phyloP scores from a whole-genome alignment of 305 asterid genomes.

The Ilex paraguariensis region DNA sequence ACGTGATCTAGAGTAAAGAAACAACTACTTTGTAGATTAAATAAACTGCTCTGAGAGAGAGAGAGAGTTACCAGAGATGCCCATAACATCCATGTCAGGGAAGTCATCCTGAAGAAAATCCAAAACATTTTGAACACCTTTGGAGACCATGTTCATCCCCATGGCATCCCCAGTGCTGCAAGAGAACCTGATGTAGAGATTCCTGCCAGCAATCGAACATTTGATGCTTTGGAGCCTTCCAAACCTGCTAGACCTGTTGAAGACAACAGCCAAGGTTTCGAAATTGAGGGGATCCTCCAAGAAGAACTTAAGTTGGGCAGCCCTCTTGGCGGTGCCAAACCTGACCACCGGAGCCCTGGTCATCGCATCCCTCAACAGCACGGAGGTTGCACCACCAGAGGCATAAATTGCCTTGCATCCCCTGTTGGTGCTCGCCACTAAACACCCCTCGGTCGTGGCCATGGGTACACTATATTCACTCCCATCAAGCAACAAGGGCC shows the following conservation, averaged over 20 bases:
- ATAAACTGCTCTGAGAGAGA: no score
- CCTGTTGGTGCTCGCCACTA: conserved; percentile 44
- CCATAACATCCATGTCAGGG: conserved; percentile 43
- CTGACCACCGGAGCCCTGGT: conserved; percentile 46
- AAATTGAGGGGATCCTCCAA: conserved; percentile 37
- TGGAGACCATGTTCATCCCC: conserved; percentile 30
- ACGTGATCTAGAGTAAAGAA: no score
- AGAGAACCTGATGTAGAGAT: conserved; percentile 35
- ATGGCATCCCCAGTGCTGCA: conserved; percentile 50
- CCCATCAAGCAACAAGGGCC: conserved; percentile 35
- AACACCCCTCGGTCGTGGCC: conserved; percentile 45
- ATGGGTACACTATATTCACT: conserved; percentile 35
- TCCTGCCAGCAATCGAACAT: conserved; percentile 39
- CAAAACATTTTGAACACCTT: conserved; percentile 33
- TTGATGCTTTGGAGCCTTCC: conserved; percentile 37
- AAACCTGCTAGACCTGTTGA: conserved; percentile 47
- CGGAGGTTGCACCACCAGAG: conserved; percentile 37
- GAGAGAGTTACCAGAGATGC: conserved; percentile 28
- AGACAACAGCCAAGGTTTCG: conserved; percentile 25
- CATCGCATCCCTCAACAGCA: conserved; percentile 32
- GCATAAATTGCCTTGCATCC: conserved; percentile 40
- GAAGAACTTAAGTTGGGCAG: conserved; percentile 35
- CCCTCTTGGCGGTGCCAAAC: conserved; percentile 31
- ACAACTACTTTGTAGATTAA: no score
- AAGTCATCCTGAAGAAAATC: conserved; percentile 31